Evolutionary conservation across 208 protist genomes (phyloP).

Genomic region (Leishmania gerbilli): DNA sequence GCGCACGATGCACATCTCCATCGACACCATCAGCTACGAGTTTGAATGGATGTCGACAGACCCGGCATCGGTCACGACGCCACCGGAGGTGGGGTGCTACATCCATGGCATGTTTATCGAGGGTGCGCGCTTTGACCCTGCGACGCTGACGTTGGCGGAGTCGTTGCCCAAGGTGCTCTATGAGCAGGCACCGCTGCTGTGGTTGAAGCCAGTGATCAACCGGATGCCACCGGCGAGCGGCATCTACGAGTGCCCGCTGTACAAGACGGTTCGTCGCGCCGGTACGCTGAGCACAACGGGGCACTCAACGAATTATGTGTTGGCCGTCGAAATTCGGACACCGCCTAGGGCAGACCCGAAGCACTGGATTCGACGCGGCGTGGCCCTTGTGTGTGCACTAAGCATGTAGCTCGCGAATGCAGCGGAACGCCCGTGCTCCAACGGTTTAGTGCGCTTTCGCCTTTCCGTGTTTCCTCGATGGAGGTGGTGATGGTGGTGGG

Average conservation of each 20-base stretch:
- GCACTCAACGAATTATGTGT: conserved; percentile 98
- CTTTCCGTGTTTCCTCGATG: neutral
- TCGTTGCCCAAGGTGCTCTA: conserved; percentile 95
- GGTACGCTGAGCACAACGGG: conserved; percentile 97
- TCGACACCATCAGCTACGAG: conserved; percentile 95
- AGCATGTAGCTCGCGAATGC: conserved; percentile 39
- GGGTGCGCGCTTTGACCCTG: conserved; percentile 84
- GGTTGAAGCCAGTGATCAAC: conserved; percentile 89
- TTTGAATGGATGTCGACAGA: conserved; percentile 77
- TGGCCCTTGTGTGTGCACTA: conserved; percentile 86
- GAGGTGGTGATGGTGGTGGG: neutral
- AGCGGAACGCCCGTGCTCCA: neutral
- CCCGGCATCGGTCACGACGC: conserved; percentile 43
- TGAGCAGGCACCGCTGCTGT: conserved; percentile 92
- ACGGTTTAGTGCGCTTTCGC: neutral
- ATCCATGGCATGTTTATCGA: conserved; percentile 96
- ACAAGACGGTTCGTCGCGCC: conserved; percentile 96
- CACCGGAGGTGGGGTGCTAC: conserved; percentile 90
- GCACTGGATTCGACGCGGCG: conserved; percentile 97
- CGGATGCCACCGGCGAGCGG: conserved; percentile 47
- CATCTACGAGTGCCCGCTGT: conserved; percentile 89
- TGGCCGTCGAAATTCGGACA: conserved; percentile 94
- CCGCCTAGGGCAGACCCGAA: conserved; percentile 83
- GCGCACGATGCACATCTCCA: conserved; percentile 90
- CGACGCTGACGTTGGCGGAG: conserved; percentile 76